These are phyloP conservation scores for Thalassiosira profunda DNA, from an alignment of 108 stramenopile species.

Conservation along the genomic window DNA sequence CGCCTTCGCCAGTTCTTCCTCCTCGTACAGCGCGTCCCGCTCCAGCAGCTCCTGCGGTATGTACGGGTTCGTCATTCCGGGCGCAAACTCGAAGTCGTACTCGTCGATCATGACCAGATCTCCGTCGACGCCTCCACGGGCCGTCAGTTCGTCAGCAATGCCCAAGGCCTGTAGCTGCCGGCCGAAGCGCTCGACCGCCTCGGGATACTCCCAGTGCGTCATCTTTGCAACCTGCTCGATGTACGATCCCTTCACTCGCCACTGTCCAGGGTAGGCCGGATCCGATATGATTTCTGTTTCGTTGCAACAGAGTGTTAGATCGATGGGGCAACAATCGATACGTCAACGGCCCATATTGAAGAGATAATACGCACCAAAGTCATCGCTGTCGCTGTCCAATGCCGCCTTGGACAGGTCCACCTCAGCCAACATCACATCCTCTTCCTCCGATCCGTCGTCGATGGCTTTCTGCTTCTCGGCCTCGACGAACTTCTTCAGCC, in stretches of 20 bases:
- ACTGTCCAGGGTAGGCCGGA: slow-evolving; percentile 92
- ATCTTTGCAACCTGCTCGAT: slow-evolving; percentile 93
- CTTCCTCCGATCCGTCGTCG: slow-evolving; percentile 63
- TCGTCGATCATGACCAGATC: slow-evolving; percentile 93
- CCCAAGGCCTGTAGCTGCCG: slow-evolving; percentile 88
- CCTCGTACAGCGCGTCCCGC: slow-evolving; percentile 61
- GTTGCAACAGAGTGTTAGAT: too few relatives aligned
- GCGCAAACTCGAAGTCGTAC: slow-evolving; percentile 91
- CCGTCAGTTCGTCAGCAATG: slow-evolving; percentile 71
- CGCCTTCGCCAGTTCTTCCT: slow-evolving; percentile 27
- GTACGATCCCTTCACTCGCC: slow-evolving; percentile 80
- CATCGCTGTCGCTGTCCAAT: slow-evolving; percentile 85
- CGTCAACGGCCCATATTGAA: too few relatives aligned
- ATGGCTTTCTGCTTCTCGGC: slow-evolving; percentile 78
- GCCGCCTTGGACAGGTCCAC: slow-evolving; percentile 81
- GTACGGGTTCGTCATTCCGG: slow-evolving; percentile 82
- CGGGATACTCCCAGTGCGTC: slow-evolving; percentile 96
- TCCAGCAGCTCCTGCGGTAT: slow-evolving; percentile 89
- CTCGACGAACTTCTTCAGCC: slow-evolving; percentile 90
- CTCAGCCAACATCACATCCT: slow-evolving; percentile 80
- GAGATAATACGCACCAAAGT: too few relatives aligned
- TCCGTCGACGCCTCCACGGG: slow-evolving; percentile 84
- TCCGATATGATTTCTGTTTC: slow-evolving; percentile 89
- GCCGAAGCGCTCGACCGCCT: slow-evolving; percentile 92
- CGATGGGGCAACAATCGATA: too few relatives aligned